These are phyloP conservation scores for Meira nashicola DNA, from an alignment of 1,284 basidiomycete genomes.

Conservation along the genomic window DNA sequence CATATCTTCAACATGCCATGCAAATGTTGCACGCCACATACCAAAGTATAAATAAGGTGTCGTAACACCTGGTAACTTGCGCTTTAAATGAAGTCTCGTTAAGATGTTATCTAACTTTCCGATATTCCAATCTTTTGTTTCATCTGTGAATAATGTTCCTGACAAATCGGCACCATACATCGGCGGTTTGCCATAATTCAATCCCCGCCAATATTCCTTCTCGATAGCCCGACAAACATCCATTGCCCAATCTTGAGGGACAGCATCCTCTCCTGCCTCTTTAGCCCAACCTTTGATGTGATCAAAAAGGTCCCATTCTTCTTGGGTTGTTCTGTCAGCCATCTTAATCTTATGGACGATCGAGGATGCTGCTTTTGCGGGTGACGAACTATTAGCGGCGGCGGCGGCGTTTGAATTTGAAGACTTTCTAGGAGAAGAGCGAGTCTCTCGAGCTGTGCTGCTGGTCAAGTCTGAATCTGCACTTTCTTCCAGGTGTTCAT, in stretches of 20 bases:
- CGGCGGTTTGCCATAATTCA: constrained; percentile 79
- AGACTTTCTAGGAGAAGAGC: no score
- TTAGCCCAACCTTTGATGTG: constrained; percentile 38
- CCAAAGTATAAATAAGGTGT: constrained; percentile 97
- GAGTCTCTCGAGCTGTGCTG: no score
- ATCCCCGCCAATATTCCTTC: constrained; percentile 84
- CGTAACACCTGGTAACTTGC: constrained; percentile 81
- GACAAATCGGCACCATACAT: constrained; percentile 96
- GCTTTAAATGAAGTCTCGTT: constrained; percentile 68
- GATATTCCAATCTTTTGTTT: constrained; percentile 85
- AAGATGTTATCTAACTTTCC: constrained; percentile 81
- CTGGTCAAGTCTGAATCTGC: background rate
- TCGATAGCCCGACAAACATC: constrained; percentile 74
- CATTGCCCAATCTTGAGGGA: constrained; percentile 27
- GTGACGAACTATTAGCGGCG: no score
- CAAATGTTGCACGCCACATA: constrained; percentile 95
- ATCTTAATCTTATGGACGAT: constrained; percentile 21
- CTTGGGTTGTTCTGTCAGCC: constrained; percentile 30
- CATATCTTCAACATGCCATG: constrained; percentile 88
- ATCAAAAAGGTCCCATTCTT: constrained; percentile 47
- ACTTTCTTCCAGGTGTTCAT: background rate
- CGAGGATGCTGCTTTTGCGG: background rate
- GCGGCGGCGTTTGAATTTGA: no score
- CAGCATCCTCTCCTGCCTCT: constrained; percentile 24
- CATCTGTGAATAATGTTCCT: constrained; percentile 77